phyloP scores from a whole-genome alignment of 2,329 filamentous ascomycete genomes.

The Cercospora zeina region DNA sequence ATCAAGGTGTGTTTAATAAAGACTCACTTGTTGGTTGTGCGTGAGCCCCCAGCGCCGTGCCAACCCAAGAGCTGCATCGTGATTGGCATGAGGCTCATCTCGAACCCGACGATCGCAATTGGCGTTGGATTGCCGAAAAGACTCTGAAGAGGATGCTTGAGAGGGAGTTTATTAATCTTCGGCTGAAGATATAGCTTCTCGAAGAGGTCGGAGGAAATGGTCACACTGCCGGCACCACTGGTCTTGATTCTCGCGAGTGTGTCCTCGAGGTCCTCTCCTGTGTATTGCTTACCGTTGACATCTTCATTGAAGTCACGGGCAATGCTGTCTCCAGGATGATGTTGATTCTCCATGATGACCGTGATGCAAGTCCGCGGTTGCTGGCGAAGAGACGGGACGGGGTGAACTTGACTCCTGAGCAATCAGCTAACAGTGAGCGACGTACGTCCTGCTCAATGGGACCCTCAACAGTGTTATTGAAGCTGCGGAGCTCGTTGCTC shows the following conservation, averaged over 20 bases:
- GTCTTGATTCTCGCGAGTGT: constrained; percentile 27
- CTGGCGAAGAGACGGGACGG: background rate
- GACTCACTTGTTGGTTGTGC: constrained; percentile 25
- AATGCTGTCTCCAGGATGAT: constrained; percentile 23
- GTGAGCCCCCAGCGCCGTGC: constrained; percentile 23
- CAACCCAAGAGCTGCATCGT: constrained; percentile 31
- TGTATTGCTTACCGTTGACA: constrained; percentile 22
- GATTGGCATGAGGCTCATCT: constrained; percentile 30
- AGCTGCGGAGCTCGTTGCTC: constrained; percentile 12
- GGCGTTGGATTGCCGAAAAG: constrained; percentile 30
- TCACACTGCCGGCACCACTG: constrained; percentile 27
- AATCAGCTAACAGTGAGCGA: background rate
- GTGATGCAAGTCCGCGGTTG: background rate
- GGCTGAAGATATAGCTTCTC: constrained; percentile 31
- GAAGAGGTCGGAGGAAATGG: constrained; percentile 30
- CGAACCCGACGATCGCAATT: constrained; percentile 29
- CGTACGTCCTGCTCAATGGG: background rate
- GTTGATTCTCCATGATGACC: constrained; percentile 10
- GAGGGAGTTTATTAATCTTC: constrained; percentile 21
- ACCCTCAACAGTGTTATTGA: background rate
- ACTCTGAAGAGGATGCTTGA: constrained; percentile 31
- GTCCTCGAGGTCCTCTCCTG: constrained; percentile 24
- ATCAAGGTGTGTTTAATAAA: background rate
- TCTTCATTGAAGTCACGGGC: constrained; percentile 26
- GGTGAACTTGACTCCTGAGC: background rate